These are phyloP conservation scores for Tetraselmis chui DNA, from an alignment of 139 green algal species.

Conservation along the genomic window DNA sequence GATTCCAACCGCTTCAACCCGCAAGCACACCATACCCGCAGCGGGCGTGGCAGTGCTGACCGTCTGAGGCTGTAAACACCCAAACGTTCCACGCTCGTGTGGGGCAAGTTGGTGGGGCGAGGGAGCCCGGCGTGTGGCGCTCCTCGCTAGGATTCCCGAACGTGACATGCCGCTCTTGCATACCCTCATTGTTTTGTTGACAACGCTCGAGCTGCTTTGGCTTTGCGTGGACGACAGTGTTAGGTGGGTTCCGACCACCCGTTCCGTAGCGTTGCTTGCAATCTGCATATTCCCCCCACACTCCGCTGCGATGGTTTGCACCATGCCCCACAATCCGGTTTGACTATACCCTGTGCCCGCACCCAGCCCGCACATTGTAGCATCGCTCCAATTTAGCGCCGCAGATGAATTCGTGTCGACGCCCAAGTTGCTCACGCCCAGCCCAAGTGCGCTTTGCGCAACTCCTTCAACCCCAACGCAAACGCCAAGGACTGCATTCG, in stretches of 20 bases:
- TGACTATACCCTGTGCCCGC: neutral
- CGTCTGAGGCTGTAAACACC: neutral
- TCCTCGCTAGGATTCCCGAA: neutral
- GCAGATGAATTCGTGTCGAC: neutral
- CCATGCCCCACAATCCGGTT: neutral
- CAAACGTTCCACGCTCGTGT: neutral
- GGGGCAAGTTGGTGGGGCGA: neutral
- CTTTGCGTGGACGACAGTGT: neutral
- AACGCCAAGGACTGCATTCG: neutral
- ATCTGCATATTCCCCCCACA: neutral
- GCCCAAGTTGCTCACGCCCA: neutral
- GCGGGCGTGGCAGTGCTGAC: neutral
- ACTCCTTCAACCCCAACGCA: neutral
- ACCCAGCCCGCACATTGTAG: too few relatives aligned
- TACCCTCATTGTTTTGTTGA: neutral
- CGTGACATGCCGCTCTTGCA: neutral
- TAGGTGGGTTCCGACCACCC: too few relatives aligned
- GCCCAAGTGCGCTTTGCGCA: neutral
- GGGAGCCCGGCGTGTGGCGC: too few relatives aligned
- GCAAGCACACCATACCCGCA: slow-evolving; percentile 16
- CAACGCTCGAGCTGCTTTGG: neutral
- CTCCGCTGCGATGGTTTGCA: neutral
- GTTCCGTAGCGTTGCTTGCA: too few relatives aligned
- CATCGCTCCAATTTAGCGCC: neutral
- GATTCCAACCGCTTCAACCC: slow-evolving; percentile 52